Evolutionary conservation across 1,284 basidiomycete genomes (phyloP), one percentile per base, ranked within the genome.

Genomic region (Cutaneotrichosporon dermatis): DNA sequence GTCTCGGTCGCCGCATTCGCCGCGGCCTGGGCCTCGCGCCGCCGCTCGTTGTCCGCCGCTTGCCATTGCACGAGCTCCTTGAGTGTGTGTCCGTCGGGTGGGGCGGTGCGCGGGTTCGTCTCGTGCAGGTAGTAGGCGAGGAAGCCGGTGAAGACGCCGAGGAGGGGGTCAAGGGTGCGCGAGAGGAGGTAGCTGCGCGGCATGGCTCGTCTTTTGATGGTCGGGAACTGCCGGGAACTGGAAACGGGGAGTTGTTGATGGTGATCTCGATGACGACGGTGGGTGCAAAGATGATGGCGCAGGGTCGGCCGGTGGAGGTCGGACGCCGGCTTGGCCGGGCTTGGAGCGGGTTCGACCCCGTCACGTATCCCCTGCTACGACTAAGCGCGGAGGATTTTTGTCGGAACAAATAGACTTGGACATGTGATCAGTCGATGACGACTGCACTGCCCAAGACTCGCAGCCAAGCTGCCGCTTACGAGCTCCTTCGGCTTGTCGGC

Each of bases 111-210:
- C 5, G 91, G 91, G 75, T 93, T 87, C 43, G 82, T 88, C 75
- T 93, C 90, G 77, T 89, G 84, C 25, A 94, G 83, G 73, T 89
- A 86, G 75, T 86, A 93, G 1, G 91, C 91, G 46, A 92, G 79
- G 46, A 87, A 75, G 15, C 91, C 77, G 1, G 90, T 92, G 74
- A 91, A 90, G 48, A 90, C 77, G 11, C 89, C 90, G 15, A 93
- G 79, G 34, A 90, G 62, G 13, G 88, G 88, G 76, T 91, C 89
- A 25, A 90, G 69, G 8, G 74, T 74, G 16, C 75, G 68, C 6
- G 73, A 75, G 46, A 79, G 73, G 54, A 79, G 73, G 64, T 76
- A 77, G 15, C 67, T 63, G 45, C 69, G 68, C 5, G 74, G 68
- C 74, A 77, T 77, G 1, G 46, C 34, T 7, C 4, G 43, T 13